These are phyloP conservation scores for Uromyces viciae-fabae DNA, from an alignment of 1,284 basidiomycete species.

Conservation along the genomic window DNA sequence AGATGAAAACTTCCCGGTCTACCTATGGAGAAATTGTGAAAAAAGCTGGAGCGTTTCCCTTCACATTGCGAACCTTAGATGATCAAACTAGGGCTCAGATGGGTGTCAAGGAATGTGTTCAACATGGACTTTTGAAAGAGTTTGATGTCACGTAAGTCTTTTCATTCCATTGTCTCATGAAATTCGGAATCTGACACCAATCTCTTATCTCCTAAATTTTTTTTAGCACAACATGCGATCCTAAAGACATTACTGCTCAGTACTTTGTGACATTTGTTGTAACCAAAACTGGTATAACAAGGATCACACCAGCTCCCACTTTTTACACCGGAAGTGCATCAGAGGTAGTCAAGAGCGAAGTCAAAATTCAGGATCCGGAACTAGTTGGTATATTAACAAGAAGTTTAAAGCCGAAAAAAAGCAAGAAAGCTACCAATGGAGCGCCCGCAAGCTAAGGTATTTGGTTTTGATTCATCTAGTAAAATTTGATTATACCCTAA, in stretches of 20 bases:
- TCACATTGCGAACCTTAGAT: constrained; percentile 87
- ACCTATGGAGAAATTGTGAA: constrained; percentile 96
- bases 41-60: constrained; percentile 95
- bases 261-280: constrained; percentile 52
- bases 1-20: constrained; percentile 92
- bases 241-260: constrained; percentile 49
- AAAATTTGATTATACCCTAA: too few species aligned
- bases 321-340: constrained; percentile 87
- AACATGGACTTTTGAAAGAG: constrained; percentile 82
- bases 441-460: constrained; percentile 20
- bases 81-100: constrained; percentile 92
- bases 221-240: constrained; percentile 49
- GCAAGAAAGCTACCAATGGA: constrained; percentile 71
- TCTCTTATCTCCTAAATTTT: constrained; percentile 19
- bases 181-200: not conserved
- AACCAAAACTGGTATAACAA: constrained; percentile 52
- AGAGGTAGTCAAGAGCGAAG: constrained; percentile 80
- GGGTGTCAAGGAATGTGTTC: constrained; percentile 91
- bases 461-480: too few species aligned
- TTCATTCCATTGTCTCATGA: not conserved
- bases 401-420: constrained; percentile 82
- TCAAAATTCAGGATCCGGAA: constrained; percentile 80
- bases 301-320: constrained; percentile 67
- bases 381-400: constrained; percentile 72
- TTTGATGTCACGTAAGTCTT: constrained; percentile 65